phyloP scores from a whole-genome alignment of 1,284 basidiomycete species.

The Ustilago xerochloae region DNA sequence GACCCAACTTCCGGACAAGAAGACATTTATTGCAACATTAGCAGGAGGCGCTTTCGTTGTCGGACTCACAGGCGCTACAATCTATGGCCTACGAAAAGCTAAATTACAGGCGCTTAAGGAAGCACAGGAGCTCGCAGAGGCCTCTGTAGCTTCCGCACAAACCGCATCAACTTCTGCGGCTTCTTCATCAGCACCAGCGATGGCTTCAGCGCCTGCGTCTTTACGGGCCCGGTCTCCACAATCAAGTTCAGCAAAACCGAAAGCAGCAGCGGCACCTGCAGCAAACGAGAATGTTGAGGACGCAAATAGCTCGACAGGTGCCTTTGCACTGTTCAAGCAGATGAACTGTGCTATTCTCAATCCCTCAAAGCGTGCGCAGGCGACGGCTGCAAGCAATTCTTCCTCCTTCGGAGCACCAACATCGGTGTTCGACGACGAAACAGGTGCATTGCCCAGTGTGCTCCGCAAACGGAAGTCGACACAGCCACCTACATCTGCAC shows the following conservation, averaged over 20 bases:
- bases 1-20: slow-evolving; percentile 35
- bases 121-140: slow-evolving; percentile 31
- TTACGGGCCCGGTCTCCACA: neutral
- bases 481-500: neutral
- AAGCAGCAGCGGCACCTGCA: neutral
- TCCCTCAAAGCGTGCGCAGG: slow-evolving; percentile 4
- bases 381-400: neutral
- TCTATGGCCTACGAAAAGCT: slow-evolving; percentile 44
- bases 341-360: slow-evolving; percentile 35
- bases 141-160: neutral
- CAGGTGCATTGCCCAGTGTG: slow-evolving; percentile 24
- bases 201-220: neutral
- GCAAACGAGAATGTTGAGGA: neutral
- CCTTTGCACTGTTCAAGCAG: slow-evolving; percentile 24
- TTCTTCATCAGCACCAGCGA: neutral
- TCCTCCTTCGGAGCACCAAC: slow-evolving; percentile 17
- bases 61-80: slow-evolving; percentile 41
- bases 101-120: slow-evolving; percentile 38
- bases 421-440: slow-evolving; percentile 45
- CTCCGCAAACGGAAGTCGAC: slow-evolving; percentile 18
- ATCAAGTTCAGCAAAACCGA: neutral
- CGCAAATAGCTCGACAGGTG: neutral
- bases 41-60: slow-evolving; percentile 43
- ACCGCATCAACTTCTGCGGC: neutral
- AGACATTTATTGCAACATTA: slow-evolving; percentile 49